These are phyloP conservation scores for Tilletia setariae DNA, from an alignment of 1,284 basidiomycete species.

Conservation along the genomic window DNA sequence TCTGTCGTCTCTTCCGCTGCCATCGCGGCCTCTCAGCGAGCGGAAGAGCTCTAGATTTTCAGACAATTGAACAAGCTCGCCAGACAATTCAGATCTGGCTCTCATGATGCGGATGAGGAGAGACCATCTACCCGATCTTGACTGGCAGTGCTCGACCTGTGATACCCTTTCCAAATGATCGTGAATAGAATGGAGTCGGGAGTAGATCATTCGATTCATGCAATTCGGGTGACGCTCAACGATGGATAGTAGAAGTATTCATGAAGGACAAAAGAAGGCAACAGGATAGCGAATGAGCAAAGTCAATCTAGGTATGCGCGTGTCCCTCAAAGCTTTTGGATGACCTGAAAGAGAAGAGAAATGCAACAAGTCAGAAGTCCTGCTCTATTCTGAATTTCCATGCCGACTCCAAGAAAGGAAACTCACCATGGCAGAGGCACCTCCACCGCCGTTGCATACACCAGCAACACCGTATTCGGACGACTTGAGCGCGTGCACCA, in stretches of 20 bases:
- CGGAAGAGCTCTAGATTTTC: background rate
- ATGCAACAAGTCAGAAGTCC: background rate
- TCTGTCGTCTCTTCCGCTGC: conserved; percentile 20
- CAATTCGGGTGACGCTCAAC: too few relatives aligned
- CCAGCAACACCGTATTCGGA: conserved; percentile 95
- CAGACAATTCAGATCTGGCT: too few relatives aligned
- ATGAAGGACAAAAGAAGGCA: too few relatives aligned
- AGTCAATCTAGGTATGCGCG: background rate
- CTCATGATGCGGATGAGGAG: too few relatives aligned
- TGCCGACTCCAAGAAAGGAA: background rate
- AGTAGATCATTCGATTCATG: background rate
- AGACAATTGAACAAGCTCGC: too few relatives aligned
- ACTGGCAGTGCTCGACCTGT: too few relatives aligned
- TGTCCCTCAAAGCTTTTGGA: conserved; percentile 10
- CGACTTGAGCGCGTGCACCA: conserved; percentile 85
- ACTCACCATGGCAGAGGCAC: conserved; percentile 24
- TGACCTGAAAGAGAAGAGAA: background rate
- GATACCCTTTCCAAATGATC: background rate
- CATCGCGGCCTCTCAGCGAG: background rate
- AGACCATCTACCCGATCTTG: too few relatives aligned
- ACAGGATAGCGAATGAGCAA: background rate
- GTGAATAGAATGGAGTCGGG: too few relatives aligned
- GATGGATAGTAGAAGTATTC: background rate
- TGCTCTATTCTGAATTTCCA: too few relatives aligned
- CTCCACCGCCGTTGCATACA: conserved; percentile 89